Percentiles rank a stretch among this genome's conserved stretches.
Conservation (phyloP, 768 basidiomycete species). For the Tylopilus intermedius region DNA sequence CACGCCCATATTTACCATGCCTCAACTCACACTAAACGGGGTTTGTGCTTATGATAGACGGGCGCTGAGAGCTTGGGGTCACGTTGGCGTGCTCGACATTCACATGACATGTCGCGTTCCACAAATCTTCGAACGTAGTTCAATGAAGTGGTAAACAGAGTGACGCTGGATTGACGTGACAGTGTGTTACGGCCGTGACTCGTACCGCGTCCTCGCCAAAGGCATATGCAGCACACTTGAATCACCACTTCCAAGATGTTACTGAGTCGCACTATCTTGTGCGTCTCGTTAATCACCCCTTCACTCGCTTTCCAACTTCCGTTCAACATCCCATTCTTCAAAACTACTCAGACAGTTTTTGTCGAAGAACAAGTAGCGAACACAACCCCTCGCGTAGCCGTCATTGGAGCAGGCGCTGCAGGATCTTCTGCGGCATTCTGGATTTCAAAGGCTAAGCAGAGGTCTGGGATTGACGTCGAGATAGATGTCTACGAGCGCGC, state of each 20-base stretch:
- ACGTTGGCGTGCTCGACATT: not conserved
- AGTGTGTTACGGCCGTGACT: not conserved
- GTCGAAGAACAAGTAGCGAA: conserved; percentile 17
- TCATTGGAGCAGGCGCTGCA: conserved; percentile 87
- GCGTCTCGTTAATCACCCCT: conserved; percentile 19
- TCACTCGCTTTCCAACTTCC: conserved; percentile 41
- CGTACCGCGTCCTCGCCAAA: not conserved
- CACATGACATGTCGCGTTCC: not conserved
- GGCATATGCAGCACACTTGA: not conserved
- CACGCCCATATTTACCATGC: not conserved
- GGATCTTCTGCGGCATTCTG: conserved; percentile 83
- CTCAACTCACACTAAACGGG: not conserved
- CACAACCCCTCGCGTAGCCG: conserved; percentile 58
- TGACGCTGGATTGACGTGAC: not conserved
- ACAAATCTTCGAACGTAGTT: not conserved
- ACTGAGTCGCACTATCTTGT: conserved; percentile 15
- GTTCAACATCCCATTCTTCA: conserved; percentile 56
- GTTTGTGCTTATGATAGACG: not conserved
- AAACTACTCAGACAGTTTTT: conserved; percentile 26
- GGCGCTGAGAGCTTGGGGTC: not conserved
- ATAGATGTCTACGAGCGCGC: conserved; percentile 82
- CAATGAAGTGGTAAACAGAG: too few species aligned
- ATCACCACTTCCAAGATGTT: conserved; percentile 10
- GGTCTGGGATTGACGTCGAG: conserved; percentile 63
- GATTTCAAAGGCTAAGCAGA: conserved; percentile 73